phyloP scores from a whole-genome alignment of 192 early-diverging fungal genomes.

The Dissophora ornata region DNA sequence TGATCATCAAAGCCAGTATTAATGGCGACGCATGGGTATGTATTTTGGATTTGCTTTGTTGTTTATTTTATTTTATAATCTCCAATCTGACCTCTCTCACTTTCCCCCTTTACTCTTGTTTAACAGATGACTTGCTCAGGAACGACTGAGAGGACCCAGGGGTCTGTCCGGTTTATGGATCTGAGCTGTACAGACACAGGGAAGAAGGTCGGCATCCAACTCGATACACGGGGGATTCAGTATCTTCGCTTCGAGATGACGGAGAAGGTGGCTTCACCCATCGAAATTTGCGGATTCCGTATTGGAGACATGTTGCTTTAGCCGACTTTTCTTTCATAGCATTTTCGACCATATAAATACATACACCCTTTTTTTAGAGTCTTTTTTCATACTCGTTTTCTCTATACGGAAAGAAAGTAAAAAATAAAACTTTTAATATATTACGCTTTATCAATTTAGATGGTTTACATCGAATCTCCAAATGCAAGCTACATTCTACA shows the following conservation, averaged over 20 bases:
- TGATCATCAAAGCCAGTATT: constrained; percentile 47
- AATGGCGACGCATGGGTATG: constrained; percentile 39
- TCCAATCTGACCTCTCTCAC: too few species aligned
- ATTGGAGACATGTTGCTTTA: constrained; percentile 33
- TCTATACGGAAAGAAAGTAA: too few species aligned
- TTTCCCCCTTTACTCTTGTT: too few species aligned
- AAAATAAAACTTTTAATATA: not conserved
- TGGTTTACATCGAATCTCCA: too few species aligned
- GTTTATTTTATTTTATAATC: not conserved
- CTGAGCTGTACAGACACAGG: constrained; percentile 28
- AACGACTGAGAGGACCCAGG: constrained; percentile 14
- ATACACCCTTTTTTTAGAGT: too few species aligned
- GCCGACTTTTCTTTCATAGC: too few species aligned
- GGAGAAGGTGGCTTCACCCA: constrained; percentile 16
- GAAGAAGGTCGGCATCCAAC: constrained; percentile 27
- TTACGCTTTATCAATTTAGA: too few species aligned
- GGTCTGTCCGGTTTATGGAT: constrained; percentile 27
- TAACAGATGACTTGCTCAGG: constrained; percentile 39
- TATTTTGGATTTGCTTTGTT: not conserved
- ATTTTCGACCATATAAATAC: too few species aligned
- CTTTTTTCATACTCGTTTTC: not conserved
- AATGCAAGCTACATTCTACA: too few species aligned
- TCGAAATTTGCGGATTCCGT: constrained; percentile 50
- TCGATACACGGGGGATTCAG: constrained; percentile 33
- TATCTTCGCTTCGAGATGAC: constrained; percentile 37